Base-by-base conservation (phyloP, 1,284 basidiomycete species). In the Fistulinella cinereoalba region DNA sequence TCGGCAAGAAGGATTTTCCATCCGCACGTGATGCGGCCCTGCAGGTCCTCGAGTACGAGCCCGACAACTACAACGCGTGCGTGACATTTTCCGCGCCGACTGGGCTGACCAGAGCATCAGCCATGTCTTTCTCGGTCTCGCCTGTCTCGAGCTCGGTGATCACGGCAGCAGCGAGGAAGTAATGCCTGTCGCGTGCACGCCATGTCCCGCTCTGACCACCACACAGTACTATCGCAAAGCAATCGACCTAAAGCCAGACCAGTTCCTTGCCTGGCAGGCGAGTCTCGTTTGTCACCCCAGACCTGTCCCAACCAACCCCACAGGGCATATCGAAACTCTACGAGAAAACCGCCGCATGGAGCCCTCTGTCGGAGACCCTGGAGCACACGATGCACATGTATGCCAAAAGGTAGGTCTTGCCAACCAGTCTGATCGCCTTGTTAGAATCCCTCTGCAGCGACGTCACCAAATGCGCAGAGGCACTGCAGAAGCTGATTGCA, bases 91-190 rank as follows among this genome's bases (percentile, higher is more conserved):
- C 27, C 40, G 33, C 40, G 19, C n/a, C 6, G 24, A 25, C 24
- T 47, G 21, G 16, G 34, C 44, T 43, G 31, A 53, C 42, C 23
- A 3, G 29, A 13, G 7, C 29, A 29, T 29, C 59, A 96, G 92
- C 7, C 79, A 88, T 59, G 85, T 94, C 7, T 95, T 92, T 62
- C 75, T 92, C 19, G 93, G 84, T 2, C 67, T 94, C 12, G 81
- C 93, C 0, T 72, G 80, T 13, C 72, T 88, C 7, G 89, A 94
- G 60, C 70, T 93, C 3, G 80, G 80, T 22, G 77, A 88, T 43
- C 64, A 71, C 22, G 79, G 84, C 25, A 73, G 84, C 61, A 88
- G 92, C 69, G 92, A 95, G 73, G 81, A 88, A 80, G 90, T 93
- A 76, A 82, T 52, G 46, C 29, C n/a, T n/a, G n/a, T n/a, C 18